Conservation (phyloP, 1,284 basidiomycete species). For the Moesziomyces sp. region DNA sequence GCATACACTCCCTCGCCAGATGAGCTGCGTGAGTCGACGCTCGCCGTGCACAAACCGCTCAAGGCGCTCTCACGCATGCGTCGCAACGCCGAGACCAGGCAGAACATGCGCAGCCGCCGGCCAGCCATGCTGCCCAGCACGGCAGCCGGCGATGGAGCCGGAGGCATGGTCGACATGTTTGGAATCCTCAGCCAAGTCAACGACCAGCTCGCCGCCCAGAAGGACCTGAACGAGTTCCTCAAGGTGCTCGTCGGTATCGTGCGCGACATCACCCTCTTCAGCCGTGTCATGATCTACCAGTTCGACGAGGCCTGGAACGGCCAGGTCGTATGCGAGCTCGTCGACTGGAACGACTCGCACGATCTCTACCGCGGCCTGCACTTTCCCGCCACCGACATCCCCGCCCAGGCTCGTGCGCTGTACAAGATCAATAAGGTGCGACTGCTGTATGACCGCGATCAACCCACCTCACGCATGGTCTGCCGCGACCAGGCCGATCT, state of each 20-base stretch:
- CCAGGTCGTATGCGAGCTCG: constrained; percentile 83
- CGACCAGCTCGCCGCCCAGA: constrained; percentile 80
- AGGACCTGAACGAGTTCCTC: constrained; percentile 78
- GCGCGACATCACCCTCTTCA: constrained; percentile 74
- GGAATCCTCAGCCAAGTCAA: constrained; percentile 82
- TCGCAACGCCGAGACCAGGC: constrained; percentile 36
- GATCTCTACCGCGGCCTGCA: constrained; percentile 81
- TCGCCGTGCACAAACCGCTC: constrained; percentile 78
- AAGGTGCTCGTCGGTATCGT: constrained; percentile 83
- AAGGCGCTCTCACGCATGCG: constrained; percentile 76
- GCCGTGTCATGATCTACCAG: constrained; percentile 85
- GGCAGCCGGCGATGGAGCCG: constrained; percentile 31
- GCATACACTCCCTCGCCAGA: constrained; percentile 52
- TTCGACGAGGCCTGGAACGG: constrained; percentile 76
- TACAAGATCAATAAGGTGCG: constrained; percentile 81
- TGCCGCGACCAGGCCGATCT: constrained; percentile 77
- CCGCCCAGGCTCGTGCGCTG: constrained; percentile 73
- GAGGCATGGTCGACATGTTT: constrained; percentile 61
- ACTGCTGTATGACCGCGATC: constrained; percentile 81
- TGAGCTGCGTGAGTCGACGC: constrained; percentile 80
- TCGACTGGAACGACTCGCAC: constrained; percentile 83
- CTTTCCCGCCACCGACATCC: constrained; percentile 75
- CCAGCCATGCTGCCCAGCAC: constrained; percentile 29
- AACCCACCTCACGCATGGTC: constrained; percentile 81
- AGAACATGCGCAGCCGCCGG: constrained; percentile 25